phyloP scores from a whole-genome alignment of 805 yeast genomes.

The Cyberlindnera amylophila region DNA sequence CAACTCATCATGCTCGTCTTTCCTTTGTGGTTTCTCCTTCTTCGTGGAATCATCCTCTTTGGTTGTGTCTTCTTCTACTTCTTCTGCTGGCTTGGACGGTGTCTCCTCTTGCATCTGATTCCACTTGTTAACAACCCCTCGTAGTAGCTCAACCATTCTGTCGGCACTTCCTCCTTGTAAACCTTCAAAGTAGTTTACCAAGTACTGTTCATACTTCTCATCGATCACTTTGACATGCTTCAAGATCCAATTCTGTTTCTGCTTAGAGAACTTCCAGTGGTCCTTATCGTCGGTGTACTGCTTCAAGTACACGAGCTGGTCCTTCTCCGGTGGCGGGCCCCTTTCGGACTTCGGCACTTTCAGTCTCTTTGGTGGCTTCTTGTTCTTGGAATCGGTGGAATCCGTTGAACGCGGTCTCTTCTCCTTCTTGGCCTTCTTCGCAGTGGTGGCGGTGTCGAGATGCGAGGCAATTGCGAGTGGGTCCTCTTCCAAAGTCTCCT shows the following conservation, averaged over 20 bases:
- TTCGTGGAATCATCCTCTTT: too few species aligned
- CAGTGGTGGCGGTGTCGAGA: slow-evolving; percentile 39
- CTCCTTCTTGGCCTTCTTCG: slow-evolving; percentile 40
- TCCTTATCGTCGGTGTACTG: slow-evolving; percentile 52
- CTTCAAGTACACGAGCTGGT: slow-evolving; percentile 63
- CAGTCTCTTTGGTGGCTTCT: slow-evolving; percentile 65
- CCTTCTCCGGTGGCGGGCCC: slow-evolving; percentile 70
- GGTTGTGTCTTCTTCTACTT: background rate
- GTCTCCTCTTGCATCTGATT: slow-evolving; percentile 33
- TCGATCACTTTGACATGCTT: slow-evolving; percentile 56
- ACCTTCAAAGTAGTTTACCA: slow-evolving; percentile 51
- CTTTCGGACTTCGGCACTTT: slow-evolving; percentile 68
- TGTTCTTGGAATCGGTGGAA: slow-evolving; percentile 19
- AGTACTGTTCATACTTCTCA: slow-evolving; percentile 45
- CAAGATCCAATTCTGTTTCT: slow-evolving; percentile 82
- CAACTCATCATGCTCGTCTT: slow-evolving; percentile 14
- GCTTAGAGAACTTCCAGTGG: slow-evolving; percentile 82
- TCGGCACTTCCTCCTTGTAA: slow-evolving; percentile 68
- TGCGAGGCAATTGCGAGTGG: slow-evolving; percentile 42
- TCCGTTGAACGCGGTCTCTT: slow-evolving; percentile 14
- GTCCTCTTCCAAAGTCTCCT: slow-evolving; percentile 42
- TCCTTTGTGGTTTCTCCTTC: slow-evolving; percentile 10
- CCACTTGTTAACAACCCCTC: slow-evolving; percentile 50
- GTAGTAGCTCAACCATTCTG: slow-evolving; percentile 49
- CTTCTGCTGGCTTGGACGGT: slow-evolving; percentile 1